phyloP scores from a whole-genome alignment of 805 yeast species.

The Jamesozyma hellenica region DNA sequence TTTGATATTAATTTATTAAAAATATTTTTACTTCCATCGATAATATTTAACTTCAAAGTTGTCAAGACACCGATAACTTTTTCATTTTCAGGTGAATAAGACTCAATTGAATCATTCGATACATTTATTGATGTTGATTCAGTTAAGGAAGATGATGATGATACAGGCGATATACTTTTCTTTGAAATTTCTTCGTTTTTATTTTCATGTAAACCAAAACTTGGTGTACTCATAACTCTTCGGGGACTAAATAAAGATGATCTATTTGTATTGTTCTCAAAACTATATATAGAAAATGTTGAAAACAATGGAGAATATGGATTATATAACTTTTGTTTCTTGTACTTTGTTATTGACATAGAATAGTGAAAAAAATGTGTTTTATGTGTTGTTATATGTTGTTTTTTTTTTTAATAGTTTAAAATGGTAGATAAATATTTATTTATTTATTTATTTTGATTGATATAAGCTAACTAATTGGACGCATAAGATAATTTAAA shows the following conservation, averaged over 20 bases:
- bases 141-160: neutral
- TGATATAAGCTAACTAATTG: too few species aligned
- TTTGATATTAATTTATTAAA: neutral
- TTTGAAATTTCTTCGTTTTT: neutral
- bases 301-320: conserved; percentile 16
- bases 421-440: too few species aligned
- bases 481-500: too few species aligned
- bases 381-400: too few species aligned
- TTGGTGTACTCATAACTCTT: conserved; percentile 11
- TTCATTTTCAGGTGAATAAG: neutral
- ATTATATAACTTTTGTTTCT: conserved; percentile 10
- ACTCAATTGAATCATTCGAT: neutral
- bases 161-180: neutral
- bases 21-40: neutral
- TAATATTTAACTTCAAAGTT: neutral
- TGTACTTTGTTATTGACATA: conserved; percentile 13
- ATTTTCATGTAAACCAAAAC: neutral
- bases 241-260: conserved; percentile 15
- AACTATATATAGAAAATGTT: conserved; percentile 14
- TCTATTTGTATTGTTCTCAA: conserved; percentile 6
- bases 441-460: too few species aligned
- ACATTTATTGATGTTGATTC: neutral
- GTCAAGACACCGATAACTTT: conserved; percentile 2
- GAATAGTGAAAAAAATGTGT: neutral
- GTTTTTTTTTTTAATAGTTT: too few species aligned